Conservation (phyloP, 1,284 basidiomycete genomes). For the Fistulinella cinereoalba region DNA sequence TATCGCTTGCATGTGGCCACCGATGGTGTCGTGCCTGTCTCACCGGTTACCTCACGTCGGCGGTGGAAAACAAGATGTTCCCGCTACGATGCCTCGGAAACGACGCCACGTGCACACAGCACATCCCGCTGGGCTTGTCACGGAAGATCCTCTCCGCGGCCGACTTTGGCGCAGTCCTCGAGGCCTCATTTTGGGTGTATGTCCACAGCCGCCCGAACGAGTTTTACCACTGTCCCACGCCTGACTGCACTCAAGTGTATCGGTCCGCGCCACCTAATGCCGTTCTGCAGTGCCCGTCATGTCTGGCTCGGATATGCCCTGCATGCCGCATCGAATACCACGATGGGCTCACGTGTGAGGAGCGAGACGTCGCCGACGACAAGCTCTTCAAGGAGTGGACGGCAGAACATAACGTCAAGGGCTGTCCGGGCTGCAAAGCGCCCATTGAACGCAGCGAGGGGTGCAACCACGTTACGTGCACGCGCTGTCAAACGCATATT, state of each 20-base stretch:
- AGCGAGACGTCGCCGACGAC: constrained; percentile 50
- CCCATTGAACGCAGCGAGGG: constrained; percentile 68
- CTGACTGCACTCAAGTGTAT: constrained; percentile 72
- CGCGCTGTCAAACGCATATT: constrained; percentile 65
- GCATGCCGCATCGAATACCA: constrained; percentile 64
- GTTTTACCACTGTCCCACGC: constrained; percentile 70
- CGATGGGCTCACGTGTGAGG: constrained; percentile 59
- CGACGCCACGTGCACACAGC: constrained; percentile 50
- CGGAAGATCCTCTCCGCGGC: constrained; percentile 46
- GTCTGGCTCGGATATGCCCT: constrained; percentile 64
- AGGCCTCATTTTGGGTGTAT: constrained; percentile 56
- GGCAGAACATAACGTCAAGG: constrained; percentile 57
- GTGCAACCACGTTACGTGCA: constrained; percentile 76
- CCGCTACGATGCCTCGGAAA: constrained; percentile 65
- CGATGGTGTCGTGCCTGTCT: constrained; percentile 63
- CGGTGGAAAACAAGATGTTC: constrained; percentile 58
- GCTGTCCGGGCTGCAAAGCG: constrained; percentile 64
- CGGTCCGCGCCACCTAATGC: constrained; percentile 47
- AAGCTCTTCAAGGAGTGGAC: constrained; percentile 61
- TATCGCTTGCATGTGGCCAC: constrained; percentile 60
- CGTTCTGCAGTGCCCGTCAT: constrained; percentile 67
- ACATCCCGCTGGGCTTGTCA: constrained; percentile 50
- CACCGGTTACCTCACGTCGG: constrained; percentile 50
- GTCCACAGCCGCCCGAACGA: constrained; percentile 55
- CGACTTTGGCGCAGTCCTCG: constrained; percentile 52